Evolutionary conservation across 148 eudicot genomes (phyloP), one percentile per base, ranked within the genome.

Genomic region (Camellia sinensis): DNA sequence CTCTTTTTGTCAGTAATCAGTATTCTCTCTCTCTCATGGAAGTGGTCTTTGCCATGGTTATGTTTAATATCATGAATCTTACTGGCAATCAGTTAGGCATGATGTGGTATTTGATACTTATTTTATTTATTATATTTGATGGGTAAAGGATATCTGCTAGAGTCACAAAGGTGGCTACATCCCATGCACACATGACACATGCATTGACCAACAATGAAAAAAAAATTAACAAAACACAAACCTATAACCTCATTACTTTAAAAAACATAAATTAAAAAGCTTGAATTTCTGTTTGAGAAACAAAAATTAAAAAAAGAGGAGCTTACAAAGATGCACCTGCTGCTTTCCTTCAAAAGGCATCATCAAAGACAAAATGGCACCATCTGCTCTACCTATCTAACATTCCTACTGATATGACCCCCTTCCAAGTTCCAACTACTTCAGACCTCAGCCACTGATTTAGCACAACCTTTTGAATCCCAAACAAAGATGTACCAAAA

Each of bases 1-100:
- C 94, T 54, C 91, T 94, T 73, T 87, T 87, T 89, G 98, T 94
- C 67, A 86, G 98, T 88, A 70, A 63, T 82, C 81, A 61, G 52
- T 50, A 48, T 2, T 48, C 7, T 48, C 14, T 9, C 43, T 59
- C 13, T 43, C 43, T 46, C 18, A 13, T 21, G 13, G 41, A 41
- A 44, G 67, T 54, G 41, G 70, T 68, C 22, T 40, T 67, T 68
- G 52, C 29, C 15, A 21, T 48, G 14, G 48, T n/a, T 64, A 46
- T 70, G 52, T 44, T 75, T 0, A 61, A 75, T 40, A 41, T 74
- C 7, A 2, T 8, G 66, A 50, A 65, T 67, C 40, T 65, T 74
- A 44, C 29, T 57, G 77, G 66, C 8, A 40, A 12, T 18, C 17
- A 40, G 15, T 45, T 48, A 29, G 54, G 63, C 21, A 0, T 14